Base-by-base conservation (phyloP, 352 stramenopile genomes). In the Phytopythium delawarense region DNA sequence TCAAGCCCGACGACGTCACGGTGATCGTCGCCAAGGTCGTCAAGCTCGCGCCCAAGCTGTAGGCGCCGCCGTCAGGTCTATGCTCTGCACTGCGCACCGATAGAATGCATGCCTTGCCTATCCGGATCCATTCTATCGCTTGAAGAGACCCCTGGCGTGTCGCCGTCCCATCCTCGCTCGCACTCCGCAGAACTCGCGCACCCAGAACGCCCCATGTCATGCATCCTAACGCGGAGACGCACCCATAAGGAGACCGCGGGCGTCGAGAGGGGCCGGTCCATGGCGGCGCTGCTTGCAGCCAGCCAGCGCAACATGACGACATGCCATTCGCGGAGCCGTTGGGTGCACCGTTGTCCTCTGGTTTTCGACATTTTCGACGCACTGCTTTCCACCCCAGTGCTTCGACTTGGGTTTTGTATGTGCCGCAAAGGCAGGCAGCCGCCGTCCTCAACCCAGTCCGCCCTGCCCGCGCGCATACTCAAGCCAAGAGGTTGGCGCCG, bases 1-100 rank as follows among this genome's bases (percentile, higher is more conserved):
- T 92, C 63, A 92, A 92, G 72, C 84, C 84, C 6, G 84, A 92
- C 64, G 84, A 92, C 66, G 71, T 92, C 67, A 92, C 84, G 6
- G 81, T 92, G 20, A 76, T 92, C 65, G 84, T 92, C 50, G 84
- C 81, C 32, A 84, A 83, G 61, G 75, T 92, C 57, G 78, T 88
- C 39, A 61, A 71, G 39, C 62, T 87, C 50, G 61, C 66, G 12
- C 62, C 79, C 7, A 88, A 88, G 63, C 65, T 88, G 23, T 88
- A 81, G 62, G 50, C 45, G 21, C 12, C n/a, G 13, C 4, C 21
- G 12, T 32, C 35, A 16, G 35, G 8, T 40, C 35, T 40, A 2
- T 40, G 35, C 35, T 11, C 35, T 40, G 35, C 12, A 8, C 39
- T 8, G 15, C 39, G 39, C 39, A 21, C 39, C 15, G 16, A 45